phyloP scores from a whole-genome alignment of 805 yeast genomes.

The Starmerella asiatica region DNA sequence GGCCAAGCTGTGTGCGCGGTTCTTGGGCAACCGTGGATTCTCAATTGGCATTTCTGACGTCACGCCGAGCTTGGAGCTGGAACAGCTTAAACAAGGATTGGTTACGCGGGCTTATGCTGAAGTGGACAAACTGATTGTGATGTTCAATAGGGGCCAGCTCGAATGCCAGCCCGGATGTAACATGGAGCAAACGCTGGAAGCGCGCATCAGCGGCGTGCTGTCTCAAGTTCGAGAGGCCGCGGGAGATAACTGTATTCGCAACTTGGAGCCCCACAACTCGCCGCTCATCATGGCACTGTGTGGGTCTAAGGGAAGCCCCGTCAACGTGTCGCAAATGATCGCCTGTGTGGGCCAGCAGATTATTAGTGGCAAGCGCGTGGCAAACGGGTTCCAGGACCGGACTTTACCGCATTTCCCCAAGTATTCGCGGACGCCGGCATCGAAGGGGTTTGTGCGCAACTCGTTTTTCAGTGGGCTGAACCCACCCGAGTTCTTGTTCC shows the following conservation, averaged over 20 bases:
- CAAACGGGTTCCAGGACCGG: conserved; percentile 99
- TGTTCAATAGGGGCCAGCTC: conserved; percentile 67
- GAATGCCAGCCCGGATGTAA: conserved; percentile 99
- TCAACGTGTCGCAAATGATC: conserved; percentile 98
- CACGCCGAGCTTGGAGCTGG: conserved; percentile 75
- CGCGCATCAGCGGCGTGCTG: conserved; percentile 88
- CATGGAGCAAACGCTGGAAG: conserved; percentile 95
- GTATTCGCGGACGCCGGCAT: conserved; percentile 91
- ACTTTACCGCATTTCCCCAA: conserved; percentile 94
- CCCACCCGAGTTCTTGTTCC: conserved; percentile 95
- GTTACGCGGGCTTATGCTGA: conserved; percentile 81
- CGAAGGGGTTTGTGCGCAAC: conserved; percentile 94
- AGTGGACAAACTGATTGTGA: conserved; percentile 79
- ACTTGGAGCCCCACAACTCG: conserved; percentile 79
- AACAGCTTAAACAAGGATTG: conserved; percentile 64
- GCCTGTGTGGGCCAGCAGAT: conserved; percentile 96
- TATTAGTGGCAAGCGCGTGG: conserved; percentile 96
- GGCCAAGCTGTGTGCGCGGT: conserved; percentile 98
- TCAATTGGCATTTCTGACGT: conserved; percentile 97
- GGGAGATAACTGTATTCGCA: conserved; percentile 92
- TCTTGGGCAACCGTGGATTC: conserved; percentile 86
- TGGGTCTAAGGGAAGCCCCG: conserved; percentile 96
- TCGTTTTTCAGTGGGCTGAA: conserved; percentile 87
- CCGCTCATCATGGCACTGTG: conserved; percentile 98
- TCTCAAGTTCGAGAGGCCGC: conserved; percentile 98